Evolutionary conservation across 495 filamentous ascomycete genomes (phyloP), one percentile per base, ranked within the genome.

Genomic region (Aspergillus kassunensis): DNA sequence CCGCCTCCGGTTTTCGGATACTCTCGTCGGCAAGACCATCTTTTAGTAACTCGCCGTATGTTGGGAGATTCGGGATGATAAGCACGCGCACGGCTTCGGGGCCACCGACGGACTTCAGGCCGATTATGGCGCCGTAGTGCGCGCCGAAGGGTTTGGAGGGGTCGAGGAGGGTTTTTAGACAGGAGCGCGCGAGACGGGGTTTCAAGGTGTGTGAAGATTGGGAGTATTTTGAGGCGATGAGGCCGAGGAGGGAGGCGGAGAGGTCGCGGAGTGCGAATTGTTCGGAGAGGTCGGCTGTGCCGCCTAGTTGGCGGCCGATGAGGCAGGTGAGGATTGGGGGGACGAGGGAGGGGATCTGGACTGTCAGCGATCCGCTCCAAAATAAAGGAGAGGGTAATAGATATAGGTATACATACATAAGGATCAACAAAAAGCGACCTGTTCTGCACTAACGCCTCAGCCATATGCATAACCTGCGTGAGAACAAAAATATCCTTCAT

Each of bases 251-350:
- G 1, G 86, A 85, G 10, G 89, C 89, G 2, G 93, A 82, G 19
- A 92, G 75, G 62, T 95, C 89, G 42, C 93, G 86, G 10, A 98
- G 86, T 8, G 81, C 74, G 56, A 89, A 95, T 62, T 91, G 87
- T 34, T 87, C 82, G 9, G 71, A 56, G 23, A 80, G 61, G 15
- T 76, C 72, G 16, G 63, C 55, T 20, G 63, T 67, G 27, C 71
- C 74, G 49, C 89, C 90, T 5, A 97, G 80, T 51, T 90, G 87
- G 52, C 90, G 88, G 18, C 89, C 90, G 54, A 96, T 79, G 24
- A 96, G 77, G 63, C 95, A 97, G 11, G 93, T 98, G 36, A 97
- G 77, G 27, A 95, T 86, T 0, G 93, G 83, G 3, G 92, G 89
- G n/a, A 91, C 80, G 23, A 97, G 79, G 11, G 88, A 78, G n/a